These are phyloP conservation scores for Colletotrichum gloeosporioides DNA, from an alignment of 2,329 filamentous ascomycete genomes.

Conservation along the genomic window DNA sequence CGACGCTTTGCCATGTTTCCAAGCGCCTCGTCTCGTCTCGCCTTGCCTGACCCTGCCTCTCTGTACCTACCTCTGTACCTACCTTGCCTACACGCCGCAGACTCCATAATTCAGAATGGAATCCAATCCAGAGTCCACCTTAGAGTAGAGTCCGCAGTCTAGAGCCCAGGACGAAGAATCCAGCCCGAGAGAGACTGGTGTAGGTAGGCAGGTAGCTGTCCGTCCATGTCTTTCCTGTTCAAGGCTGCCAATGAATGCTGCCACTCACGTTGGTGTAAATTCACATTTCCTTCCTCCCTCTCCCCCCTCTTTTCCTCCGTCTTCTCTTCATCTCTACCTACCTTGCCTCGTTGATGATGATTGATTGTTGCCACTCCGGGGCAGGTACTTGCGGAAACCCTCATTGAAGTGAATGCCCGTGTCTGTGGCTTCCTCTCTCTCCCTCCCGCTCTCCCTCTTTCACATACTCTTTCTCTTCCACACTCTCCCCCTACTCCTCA, in stretches of 20 bases:
- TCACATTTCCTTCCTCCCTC: not conserved
- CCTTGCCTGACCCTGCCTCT: no score
- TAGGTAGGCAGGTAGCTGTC: not conserved
- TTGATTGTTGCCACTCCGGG: not conserved
- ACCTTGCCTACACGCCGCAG: not conserved
- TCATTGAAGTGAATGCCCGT: not conserved
- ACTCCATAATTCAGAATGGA: not conserved
- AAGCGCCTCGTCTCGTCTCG: not conserved
- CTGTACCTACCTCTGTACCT: no score
- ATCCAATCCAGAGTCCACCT: not conserved
- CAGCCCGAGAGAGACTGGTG: not conserved
- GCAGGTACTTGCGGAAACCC: not conserved
- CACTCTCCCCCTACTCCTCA: not conserved
- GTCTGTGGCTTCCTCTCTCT: not conserved
- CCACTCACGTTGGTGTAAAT: not conserved
- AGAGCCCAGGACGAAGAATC: not conserved
- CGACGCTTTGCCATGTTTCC: not conserved
- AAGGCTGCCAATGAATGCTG: not conserved
- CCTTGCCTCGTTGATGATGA: not conserved
- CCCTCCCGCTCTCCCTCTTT: not conserved
- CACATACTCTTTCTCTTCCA: not conserved
- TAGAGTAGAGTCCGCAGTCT: not conserved
- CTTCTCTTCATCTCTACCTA: not conserved
- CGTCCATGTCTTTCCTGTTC: not conserved
- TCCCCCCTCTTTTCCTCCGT: not conserved